These are phyloP conservation scores for Penicillium janthinellum DNA, from an alignment of 2,329 filamentous ascomycete genomes.

Conservation along the genomic window DNA sequence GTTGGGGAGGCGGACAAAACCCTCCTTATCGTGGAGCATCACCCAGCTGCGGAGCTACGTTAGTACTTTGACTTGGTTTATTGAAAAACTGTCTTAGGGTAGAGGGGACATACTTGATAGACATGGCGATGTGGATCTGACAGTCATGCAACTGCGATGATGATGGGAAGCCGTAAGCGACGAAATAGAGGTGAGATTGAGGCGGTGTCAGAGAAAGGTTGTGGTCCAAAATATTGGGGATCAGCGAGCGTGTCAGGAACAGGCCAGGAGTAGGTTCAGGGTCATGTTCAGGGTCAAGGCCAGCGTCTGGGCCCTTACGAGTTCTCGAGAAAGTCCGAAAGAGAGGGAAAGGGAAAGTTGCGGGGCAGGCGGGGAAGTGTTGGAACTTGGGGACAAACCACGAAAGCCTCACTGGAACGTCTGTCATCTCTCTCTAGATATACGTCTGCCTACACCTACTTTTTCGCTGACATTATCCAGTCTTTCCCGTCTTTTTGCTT, in stretches of 20 bases:
- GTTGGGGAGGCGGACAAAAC: constrained; percentile 81
- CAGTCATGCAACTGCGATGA: constrained; percentile 8
- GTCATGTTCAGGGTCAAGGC: background rate
- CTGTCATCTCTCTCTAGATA: too few species aligned
- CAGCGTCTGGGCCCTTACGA: background rate
- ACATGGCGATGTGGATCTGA: constrained; percentile 34
- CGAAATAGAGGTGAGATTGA: background rate
- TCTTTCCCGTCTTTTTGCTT: too few species aligned
- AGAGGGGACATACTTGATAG: constrained; percentile 43
- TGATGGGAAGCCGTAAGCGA: background rate
- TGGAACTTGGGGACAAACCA: constrained; percentile 1
- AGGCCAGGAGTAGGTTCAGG: background rate
- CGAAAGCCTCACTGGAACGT: background rate
- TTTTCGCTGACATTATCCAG: too few species aligned
- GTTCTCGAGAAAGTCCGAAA: background rate
- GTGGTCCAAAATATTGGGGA: background rate
- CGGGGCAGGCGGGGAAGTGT: constrained; percentile 26
- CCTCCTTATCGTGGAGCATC: constrained; percentile 74
- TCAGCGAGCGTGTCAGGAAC: background rate
- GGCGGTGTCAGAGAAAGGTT: too few species aligned
- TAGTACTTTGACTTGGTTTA: background rate
- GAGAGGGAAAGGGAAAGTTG: constrained; percentile 8
- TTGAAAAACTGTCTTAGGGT: background rate
- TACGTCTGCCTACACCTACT: too few species aligned
- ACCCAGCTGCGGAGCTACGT: constrained; percentile 68